phyloP scores from a whole-genome alignment of 352 stramenopile species.

The Thraustochytrium striatum region DNA sequence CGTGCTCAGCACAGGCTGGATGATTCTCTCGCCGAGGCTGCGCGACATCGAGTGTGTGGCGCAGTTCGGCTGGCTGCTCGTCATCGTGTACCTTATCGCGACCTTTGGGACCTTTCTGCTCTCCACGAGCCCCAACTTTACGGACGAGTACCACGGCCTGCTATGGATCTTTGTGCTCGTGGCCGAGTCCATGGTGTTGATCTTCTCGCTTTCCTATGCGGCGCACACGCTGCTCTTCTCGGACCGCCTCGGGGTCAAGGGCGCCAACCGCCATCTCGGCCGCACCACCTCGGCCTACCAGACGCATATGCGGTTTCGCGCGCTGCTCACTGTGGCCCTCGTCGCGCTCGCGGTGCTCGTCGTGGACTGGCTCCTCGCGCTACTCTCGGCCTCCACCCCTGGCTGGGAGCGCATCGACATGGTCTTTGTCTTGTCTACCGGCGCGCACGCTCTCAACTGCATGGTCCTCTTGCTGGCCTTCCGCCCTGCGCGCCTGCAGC shows the following conservation, averaged over 20 bases:
- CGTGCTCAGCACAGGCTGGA: neutral
- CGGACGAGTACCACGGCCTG: slow-evolving; percentile 7
- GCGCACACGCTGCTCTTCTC: neutral
- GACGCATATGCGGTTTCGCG: neutral
- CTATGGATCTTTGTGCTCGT: slow-evolving; percentile 19
- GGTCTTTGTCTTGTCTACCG: neutral
- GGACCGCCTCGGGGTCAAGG: neutral
- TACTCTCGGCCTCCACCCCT: neutral
- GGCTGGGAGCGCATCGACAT: neutral
- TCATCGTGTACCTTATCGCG: slow-evolving; percentile 3
- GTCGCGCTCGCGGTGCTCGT: neutral
- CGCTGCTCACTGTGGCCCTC: neutral
- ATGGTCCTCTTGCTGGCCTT: neutral
- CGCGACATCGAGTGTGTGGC: neutral
- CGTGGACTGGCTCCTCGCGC: neutral
- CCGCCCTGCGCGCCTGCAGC: neutral
- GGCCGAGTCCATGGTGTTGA: neutral
- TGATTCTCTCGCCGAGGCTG: neutral
- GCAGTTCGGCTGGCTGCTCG: neutral
- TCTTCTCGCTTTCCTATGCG: neutral
- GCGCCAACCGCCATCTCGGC: neutral
- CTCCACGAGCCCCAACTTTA: neutral
- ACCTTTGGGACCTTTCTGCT: neutral
- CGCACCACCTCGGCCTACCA: neutral
- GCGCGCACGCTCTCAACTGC: neutral